Evolutionary conservation across 257 asterid genomes (phyloP), one percentile per base, ranked within the genome.

Genomic region (Solanum paucissectum): DNA sequence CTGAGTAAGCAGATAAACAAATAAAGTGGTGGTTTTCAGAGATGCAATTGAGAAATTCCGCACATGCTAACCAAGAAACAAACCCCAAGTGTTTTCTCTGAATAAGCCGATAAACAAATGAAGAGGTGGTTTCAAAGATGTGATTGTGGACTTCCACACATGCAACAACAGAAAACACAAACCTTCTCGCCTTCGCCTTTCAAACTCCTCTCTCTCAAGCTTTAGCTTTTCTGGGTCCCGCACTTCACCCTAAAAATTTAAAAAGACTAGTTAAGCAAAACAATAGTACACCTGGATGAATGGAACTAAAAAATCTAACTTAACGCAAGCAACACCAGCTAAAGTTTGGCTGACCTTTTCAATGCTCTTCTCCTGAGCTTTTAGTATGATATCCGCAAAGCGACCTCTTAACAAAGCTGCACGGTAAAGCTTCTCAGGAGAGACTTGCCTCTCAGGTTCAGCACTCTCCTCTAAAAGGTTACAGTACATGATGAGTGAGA

Each of bases 141-240:
- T 44, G 40, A 16, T 29, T 20, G 33, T 32, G 25, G 52, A 32
- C 68, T 49, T 18, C 64, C 29, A 20, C 5, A 68, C 60, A 52
- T 66, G 13, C 52, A 49, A 81, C 85, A 82, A 32, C 68, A 82
- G 64, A 5, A 49, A 49, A 49, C 33, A 52, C 71, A 46, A 18
- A 95, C 99, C 99, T 95, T 91, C 93, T 89, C 87, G 94, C 88
- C 88, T 95, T 88, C 89, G 97, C 95, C 91, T 91, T 92, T 96
- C 99, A 77, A 95, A 95, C 87, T 95, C 94, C 90, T 94, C 99
- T 88, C 91, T 94, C 87, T 96, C 99, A 18, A 92, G 98, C 23
- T 92, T 92, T 86, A 94, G 90, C 91, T 90, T 94, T 91, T 95
- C 98, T 21, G 98, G 96, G 88, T 93, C 97, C 27, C 92, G 92